phyloP scores from a whole-genome alignment of 2,329 filamentous ascomycete genomes.

The Aspergillus luchuensis region DNA sequence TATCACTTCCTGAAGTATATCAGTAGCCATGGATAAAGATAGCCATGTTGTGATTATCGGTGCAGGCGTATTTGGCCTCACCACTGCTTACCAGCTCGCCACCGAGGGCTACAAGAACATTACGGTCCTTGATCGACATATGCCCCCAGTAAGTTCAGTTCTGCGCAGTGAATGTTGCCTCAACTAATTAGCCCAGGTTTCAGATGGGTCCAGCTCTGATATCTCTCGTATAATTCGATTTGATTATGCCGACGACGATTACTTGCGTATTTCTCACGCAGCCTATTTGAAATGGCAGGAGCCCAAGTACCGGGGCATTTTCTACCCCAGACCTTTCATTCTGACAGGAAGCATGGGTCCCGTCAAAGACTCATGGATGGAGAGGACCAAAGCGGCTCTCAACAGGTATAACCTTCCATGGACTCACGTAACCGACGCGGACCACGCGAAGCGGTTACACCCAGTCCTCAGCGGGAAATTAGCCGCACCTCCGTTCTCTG shows the following conservation, averaged over 20 bases:
- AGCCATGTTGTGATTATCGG: conserved; percentile 11
- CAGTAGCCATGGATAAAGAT: conserved; percentile 1
- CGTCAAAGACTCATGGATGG: background rate
- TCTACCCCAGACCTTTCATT: conserved; percentile 12
- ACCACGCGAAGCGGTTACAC: conserved; percentile 29
- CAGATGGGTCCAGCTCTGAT: conserved; percentile 37
- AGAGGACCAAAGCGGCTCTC: background rate
- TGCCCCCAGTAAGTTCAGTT: conserved; percentile 17
- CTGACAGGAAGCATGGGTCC: background rate
- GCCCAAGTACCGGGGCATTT: conserved; percentile 16
- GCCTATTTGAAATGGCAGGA: conserved; percentile 22
- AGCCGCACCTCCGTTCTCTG: conserved; percentile 18
- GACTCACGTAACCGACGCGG: conserved; percentile 7
- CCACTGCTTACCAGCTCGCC: conserved; percentile 13
- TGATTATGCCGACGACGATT: conserved; percentile 35
- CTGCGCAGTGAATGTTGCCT: no score
- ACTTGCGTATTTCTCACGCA: conserved; percentile 31
- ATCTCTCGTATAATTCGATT: conserved; percentile 37
- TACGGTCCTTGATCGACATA: conserved; percentile 17
- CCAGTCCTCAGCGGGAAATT: conserved; percentile 22
- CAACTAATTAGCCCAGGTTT: conserved; percentile 17
- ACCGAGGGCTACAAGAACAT: conserved; percentile 13
- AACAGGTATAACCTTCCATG: background rate
- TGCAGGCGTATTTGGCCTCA: conserved; percentile 15
- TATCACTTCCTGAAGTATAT: background rate